Evolutionary conservation across 1,284 basidiomycete species (phyloP).

Genomic region (Coniferiporia sulphurascens): DNA sequence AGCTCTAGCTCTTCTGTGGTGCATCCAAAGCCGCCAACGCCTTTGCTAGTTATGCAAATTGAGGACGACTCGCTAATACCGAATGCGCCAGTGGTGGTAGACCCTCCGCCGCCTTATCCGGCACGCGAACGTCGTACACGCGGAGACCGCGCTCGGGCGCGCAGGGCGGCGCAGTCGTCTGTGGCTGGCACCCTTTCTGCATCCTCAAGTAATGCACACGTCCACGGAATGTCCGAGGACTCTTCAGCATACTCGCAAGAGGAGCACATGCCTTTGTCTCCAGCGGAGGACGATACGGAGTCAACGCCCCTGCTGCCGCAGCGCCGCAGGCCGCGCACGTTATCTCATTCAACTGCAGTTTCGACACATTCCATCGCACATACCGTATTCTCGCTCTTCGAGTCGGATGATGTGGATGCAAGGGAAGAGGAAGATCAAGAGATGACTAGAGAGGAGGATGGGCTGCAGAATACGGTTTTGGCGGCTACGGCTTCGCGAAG

Average conservation of each 20-base stretch:
- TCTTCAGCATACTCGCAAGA: slow-evolving; percentile 20
- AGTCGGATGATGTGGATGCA: slow-evolving; percentile 35
- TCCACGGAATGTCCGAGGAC: slow-evolving; percentile 27
- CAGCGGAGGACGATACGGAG: slow-evolving; percentile 31
- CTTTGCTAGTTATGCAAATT: background rate
- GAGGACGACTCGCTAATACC: slow-evolving; percentile 8
- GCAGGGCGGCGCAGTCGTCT: slow-evolving; percentile 28
- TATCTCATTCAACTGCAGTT: slow-evolving; percentile 46
- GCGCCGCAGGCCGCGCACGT: slow-evolving; percentile 40
- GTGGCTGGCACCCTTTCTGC: background rate
- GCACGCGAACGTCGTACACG: slow-evolving; percentile 45
- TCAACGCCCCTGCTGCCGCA: slow-evolving; percentile 38
- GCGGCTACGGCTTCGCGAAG: slow-evolving; percentile 22
- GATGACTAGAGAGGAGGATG: background rate
- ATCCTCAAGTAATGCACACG: slow-evolving; percentile 27
- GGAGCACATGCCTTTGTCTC: slow-evolving; percentile 11
- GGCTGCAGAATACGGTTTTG: slow-evolving; percentile 28
- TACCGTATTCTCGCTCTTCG: slow-evolving; percentile 59
- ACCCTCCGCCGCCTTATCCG: slow-evolving; percentile 68
- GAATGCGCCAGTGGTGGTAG: slow-evolving; percentile 23
- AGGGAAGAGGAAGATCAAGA: slow-evolving; percentile 19
- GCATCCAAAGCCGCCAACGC: slow-evolving; percentile 14
- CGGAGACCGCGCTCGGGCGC: slow-evolving; percentile 25
- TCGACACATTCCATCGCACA: slow-evolving; percentile 62
- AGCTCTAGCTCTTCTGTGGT: background rate